Conservation (phyloP, 164 flowering plant genomes). For the Chimonanthus salicifolius region DNA sequence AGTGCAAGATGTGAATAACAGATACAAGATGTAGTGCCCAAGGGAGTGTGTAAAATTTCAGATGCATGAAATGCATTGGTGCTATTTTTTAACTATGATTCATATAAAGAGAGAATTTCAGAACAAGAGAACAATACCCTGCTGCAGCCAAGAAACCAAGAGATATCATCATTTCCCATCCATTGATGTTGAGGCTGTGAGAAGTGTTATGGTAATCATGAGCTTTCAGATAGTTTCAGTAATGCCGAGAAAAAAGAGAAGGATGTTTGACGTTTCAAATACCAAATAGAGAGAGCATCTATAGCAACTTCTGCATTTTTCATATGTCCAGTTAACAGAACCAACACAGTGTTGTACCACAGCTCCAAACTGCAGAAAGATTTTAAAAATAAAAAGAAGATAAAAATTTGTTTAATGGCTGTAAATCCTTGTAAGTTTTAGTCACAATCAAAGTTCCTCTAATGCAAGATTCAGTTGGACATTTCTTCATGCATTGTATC, state of each 20-base stretch:
- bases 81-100: background rate
- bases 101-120: background rate
- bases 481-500: no score
- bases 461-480: no score
- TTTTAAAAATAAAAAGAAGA: background rate
- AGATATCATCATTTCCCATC: slow-evolving; percentile 65
- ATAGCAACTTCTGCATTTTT: slow-evolving; percentile 44
- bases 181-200: slow-evolving; percentile 53
- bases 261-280: slow-evolving; percentile 4
- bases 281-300: slow-evolving; percentile 66
- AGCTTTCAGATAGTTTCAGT: background rate
- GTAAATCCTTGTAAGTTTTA: background rate
- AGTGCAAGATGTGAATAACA: no score
- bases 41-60: no score
- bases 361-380: slow-evolving; percentile 37
- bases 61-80: no score
- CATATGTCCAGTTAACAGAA: slow-evolving; percentile 53
- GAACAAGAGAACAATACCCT: slow-evolving; percentile 18
- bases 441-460: no score
- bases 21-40: no score
- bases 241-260: background rate
- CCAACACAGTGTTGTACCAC: slow-evolving; percentile 52
- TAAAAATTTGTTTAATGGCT: background rate
- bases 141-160: slow-evolving; percentile 39
- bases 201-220: background rate